Evolutionary conservation across 257 asterid species (phyloP).

Genomic region (Solanum bulbocastanum): DNA sequence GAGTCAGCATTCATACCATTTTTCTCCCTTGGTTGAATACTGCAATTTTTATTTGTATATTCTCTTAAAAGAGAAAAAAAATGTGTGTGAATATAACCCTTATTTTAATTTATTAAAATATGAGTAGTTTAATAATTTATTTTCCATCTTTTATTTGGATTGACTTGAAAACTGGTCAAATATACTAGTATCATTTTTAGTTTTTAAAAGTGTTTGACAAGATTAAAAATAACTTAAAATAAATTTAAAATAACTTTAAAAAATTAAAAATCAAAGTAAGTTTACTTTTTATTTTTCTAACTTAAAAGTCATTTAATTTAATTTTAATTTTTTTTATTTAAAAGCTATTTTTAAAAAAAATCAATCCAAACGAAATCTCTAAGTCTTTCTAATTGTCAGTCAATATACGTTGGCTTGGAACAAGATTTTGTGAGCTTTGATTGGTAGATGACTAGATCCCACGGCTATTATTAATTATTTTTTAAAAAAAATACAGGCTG

Average conservation of each 20-base stretch:
- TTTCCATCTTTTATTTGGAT: not conserved
- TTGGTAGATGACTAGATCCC: not conserved
- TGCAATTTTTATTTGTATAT: not conserved
- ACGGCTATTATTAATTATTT: not conserved
- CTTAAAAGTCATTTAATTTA: too few species aligned
- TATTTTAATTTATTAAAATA: not conserved
- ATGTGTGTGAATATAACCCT: not conserved
- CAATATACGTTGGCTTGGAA: not conserved
- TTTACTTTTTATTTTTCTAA: too few species aligned
- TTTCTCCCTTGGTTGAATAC: not conserved
- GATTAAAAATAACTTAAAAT: too few species aligned
- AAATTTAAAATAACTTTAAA: too few species aligned
- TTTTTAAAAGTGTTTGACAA: too few species aligned
- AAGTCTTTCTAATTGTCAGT: not conserved
- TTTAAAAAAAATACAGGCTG: not conserved
- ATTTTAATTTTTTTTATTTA: too few species aligned
- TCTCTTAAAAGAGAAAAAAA: not conserved
- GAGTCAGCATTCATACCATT: not conserved
- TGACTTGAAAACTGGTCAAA: too few species aligned
- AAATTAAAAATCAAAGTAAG: too few species aligned
- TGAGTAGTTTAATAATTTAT: not conserved
- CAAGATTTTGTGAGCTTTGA: not conserved
- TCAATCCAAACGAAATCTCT: too few species aligned
- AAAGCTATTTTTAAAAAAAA: too few species aligned
- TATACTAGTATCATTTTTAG: too few species aligned